A percentile compares a stretch with the other conserved stretches of the same genome.
These are phyloP conservation scores for Sordariomycetes sp. DNA, from an alignment of 2,329 filamentous ascomycete species.

Conservation along the genomic window DNA sequence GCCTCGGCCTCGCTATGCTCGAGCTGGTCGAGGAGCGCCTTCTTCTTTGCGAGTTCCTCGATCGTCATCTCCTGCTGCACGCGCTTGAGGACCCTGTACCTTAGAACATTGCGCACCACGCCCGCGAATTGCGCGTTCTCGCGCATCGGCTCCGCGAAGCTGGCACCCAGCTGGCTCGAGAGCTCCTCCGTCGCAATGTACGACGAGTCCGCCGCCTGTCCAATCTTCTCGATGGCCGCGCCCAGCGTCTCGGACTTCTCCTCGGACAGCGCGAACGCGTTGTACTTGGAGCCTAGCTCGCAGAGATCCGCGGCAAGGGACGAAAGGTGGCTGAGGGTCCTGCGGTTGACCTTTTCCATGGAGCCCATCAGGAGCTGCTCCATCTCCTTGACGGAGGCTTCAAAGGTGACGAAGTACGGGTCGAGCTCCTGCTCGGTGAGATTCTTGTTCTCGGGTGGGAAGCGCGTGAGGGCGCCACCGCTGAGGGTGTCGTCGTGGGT, in stretches of 20 bases:
- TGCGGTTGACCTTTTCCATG: constrained; percentile 92
- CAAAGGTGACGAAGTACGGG: constrained; percentile 90
- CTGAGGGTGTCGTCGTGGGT: constrained; percentile 15
- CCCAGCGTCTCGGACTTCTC: constrained; percentile 69
- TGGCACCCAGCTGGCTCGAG: constrained; percentile 75
- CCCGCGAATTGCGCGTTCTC: constrained; percentile 96
- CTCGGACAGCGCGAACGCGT: constrained; percentile 91
- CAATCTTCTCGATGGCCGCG: constrained; percentile 84
- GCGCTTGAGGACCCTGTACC: constrained; percentile 83
- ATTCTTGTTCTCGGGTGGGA: constrained; percentile 65
- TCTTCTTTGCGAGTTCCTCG: constrained; percentile 85
- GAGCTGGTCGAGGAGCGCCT: constrained; percentile 67
- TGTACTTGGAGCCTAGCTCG: constrained; percentile 90
- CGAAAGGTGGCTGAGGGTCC: constrained; percentile 75
- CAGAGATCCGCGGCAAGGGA: constrained; percentile 77
- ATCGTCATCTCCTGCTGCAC: constrained; percentile 96
- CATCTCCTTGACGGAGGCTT: constrained; percentile 80
- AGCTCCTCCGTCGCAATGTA: constrained; percentile 94
- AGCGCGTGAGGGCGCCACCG: constrained; percentile 34
- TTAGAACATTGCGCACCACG: constrained; percentile 76
- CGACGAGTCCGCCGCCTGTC: constrained; percentile 88
- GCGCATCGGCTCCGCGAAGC: constrained; percentile 93
- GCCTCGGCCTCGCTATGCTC: constrained; percentile 90
- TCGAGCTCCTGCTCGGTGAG: constrained; percentile 85
- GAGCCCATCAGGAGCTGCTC: constrained; percentile 80